Evolutionary conservation across 768 basidiomycete species (phyloP), one percentile per base, ranked within the genome.

Genomic region (Mycena crocata): DNA sequence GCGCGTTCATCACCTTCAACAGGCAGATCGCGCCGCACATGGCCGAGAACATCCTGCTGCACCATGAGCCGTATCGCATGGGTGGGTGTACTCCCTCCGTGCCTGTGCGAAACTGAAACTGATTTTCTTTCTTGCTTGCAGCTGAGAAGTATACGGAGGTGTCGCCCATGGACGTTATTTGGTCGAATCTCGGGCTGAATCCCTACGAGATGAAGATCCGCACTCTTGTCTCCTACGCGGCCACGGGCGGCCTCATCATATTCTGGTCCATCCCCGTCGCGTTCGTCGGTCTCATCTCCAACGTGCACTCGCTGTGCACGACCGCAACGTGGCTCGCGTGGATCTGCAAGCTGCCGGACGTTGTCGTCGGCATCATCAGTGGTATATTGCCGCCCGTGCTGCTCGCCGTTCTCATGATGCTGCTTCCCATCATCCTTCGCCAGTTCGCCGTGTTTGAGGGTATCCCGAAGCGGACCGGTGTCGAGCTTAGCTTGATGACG

Each of bases 1-100:
- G 90, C 34, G 92, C 92, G 10, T 99, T 99, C 77, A 85, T 99
- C 64, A 90, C 93, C 24, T 99, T 98, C 85, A 89, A 95, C 77
- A 85, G 89, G 70, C 97, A 98, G 82, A 93, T 98, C 67, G 92
- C 93, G 3, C 96, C 96, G 21, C 96, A 99, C 78, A 82, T 98
- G 77, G 95, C 93, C 1, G 85, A 86, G 37, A 90, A 96, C 78
- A 82, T 83, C 5, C 79, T 96, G 44, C 81, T 88, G 8, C 93
- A 96, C 77, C 90, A 96, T 73, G 87, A 89, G 56, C 94, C 94
- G 28, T 94, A 93, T 71, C 81, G 87, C 19, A 98, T 98, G 95
- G 80, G 86, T 81, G 57, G 62, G 80, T 78, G 2, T 23, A 35
- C 44, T 21, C 51, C 12, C 30, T 23, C 32, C 1, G 50, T 44